These are phyloP conservation scores for Mallotus nudiflorus DNA, from an alignment of 345 rosid genomes.

Conservation along the genomic window DNA sequence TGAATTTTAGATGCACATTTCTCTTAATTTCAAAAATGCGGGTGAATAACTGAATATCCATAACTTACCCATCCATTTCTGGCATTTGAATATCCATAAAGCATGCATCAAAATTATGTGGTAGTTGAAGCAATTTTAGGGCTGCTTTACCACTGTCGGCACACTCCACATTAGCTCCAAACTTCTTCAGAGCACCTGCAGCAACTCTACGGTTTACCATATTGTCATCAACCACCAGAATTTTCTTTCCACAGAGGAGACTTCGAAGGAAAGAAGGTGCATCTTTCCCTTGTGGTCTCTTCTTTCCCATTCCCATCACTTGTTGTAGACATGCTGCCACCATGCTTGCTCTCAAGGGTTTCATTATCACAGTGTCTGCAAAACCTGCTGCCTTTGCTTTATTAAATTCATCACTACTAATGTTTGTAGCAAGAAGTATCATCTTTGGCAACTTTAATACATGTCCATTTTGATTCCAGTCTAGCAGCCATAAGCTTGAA, in stretches of 20 bases:
- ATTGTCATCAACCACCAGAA: conserved; percentile 94
- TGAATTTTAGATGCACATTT: background rate
- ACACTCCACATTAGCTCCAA: conserved; percentile 89
- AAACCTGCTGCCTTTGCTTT: conserved; percentile 86
- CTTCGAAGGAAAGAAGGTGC: conserved; percentile 42
- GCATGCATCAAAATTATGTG: conserved; percentile 90
- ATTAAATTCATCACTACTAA: conserved; percentile 54
- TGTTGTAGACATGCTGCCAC: conserved; percentile 92
- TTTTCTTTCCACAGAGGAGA: conserved; percentile 72
- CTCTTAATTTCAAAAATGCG: background rate
- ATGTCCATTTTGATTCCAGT: conserved; percentile 53
- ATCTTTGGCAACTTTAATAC: conserved; percentile 53
- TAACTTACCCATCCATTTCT: conserved; percentile 92
- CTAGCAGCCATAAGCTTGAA: conserved; percentile 33
- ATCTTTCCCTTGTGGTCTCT: conserved; percentile 47
- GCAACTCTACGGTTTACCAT: conserved; percentile 88
- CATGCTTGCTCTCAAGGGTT: conserved; percentile 95
- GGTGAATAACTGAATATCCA: background rate
- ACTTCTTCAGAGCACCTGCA: conserved; percentile 89
- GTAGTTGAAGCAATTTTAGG: conserved; percentile 62
- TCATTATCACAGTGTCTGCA: conserved; percentile 85
- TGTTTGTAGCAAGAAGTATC: conserved; percentile 80
- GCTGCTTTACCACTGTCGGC: conserved; percentile 88
- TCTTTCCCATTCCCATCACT: conserved; percentile 69
- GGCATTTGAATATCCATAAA: conserved; percentile 99